Evolutionary conservation across 1,284 basidiomycete genomes (phyloP), one percentile per base, ranked within the genome.

Genomic region (Ganoderma sp.): DNA sequence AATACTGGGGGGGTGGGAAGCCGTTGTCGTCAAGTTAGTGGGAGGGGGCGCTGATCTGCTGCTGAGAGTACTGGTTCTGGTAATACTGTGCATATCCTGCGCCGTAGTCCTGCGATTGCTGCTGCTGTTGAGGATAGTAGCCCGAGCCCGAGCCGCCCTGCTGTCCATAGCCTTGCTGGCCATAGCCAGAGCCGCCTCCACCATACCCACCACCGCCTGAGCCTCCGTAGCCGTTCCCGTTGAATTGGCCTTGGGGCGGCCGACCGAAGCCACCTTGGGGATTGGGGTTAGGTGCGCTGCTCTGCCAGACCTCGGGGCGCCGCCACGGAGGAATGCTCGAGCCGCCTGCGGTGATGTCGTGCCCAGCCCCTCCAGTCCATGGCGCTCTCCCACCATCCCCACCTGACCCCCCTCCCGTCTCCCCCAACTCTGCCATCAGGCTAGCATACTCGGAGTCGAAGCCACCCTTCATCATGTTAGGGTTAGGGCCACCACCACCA

Each of bases 381-480:
- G 58, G 58, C 58, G 22, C 22, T 72, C 86, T 87, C 66, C 80
- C 81, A 48, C 83, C 79, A 75, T 89, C 90, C 63, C 84, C 84
- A 58, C 85, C 84, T 56, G 84, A 78, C 54, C 85, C 86, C 69
- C 85, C 86, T 63, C 87, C 88, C 52, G 88, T 87, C 82, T 99
- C 98, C 67, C 98, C 98, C 43, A 99, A 87, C 82, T 99, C 98
- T 50, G 95, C 97, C 97, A 99, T 98, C 73, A 99, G 84, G 74
- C 89, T 96, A 37, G 96, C 95, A 76, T 99, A 99, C 83, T 99
- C 98, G 19, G 95, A 97, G 81, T 99, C 97, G 82, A 99, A 98
- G 32, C 90, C 90, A 73, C 87, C 85, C 74, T 89, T 87, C 72
- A 82, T 80, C 74, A 85, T 80, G 66, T 84, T 76, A 76, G 85